Percentiles rank a stretch among this genome's conserved stretches.
Conservation (phyloP, 1,284 basidiomycete genomes). For the Phellopilus nigrolimitatus region DNA sequence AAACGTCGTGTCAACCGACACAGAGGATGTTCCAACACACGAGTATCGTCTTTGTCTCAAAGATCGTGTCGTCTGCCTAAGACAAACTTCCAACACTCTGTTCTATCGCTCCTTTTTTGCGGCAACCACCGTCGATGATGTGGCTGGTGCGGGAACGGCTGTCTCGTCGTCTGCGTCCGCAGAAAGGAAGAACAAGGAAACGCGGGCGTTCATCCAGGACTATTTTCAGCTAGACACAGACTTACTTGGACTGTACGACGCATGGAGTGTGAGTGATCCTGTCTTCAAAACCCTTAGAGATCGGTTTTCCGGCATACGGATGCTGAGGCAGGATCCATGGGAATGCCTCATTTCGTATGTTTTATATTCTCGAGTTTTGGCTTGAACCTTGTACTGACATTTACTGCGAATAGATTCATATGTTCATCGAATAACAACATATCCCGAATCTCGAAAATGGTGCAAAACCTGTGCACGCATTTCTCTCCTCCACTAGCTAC, state of each 20-base stretch:
- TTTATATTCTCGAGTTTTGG: not conserved
- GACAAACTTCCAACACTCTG: slow-evolving; percentile 63
- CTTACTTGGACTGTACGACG: slow-evolving; percentile 66
- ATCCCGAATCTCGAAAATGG: slow-evolving; percentile 84
- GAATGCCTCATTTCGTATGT: slow-evolving; percentile 89
- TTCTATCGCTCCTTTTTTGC: slow-evolving; percentile 73
- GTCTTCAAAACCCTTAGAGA: slow-evolving; percentile 66
- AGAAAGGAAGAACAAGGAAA: slow-evolving; percentile 45
- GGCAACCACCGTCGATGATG: slow-evolving; percentile 26
- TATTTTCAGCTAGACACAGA: slow-evolving; percentile 90
- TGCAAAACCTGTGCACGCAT: slow-evolving; percentile 65
- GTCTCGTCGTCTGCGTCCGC: not conserved
- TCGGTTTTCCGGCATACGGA: slow-evolving; percentile 64
- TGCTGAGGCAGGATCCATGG: slow-evolving; percentile 93
- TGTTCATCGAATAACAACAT: slow-evolving; percentile 99
- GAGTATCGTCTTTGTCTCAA: slow-evolving; percentile 74
- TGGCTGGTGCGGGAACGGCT: too few relatives aligned
- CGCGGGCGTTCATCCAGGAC: slow-evolving; percentile 72
- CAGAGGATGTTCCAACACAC: slow-evolving; percentile 32
- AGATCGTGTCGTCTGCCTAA: slow-evolving; percentile 80
- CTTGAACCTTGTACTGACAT: slow-evolving; percentile 16
- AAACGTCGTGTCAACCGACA: slow-evolving; percentile 17
- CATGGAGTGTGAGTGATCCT: slow-evolving; percentile 75
- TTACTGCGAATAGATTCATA: slow-evolving; percentile 68
- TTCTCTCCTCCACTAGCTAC: slow-evolving; percentile 66